Conservation (phyloP, 495 filamentous ascomycete genomes). For the Penicillium herquei region DNA sequence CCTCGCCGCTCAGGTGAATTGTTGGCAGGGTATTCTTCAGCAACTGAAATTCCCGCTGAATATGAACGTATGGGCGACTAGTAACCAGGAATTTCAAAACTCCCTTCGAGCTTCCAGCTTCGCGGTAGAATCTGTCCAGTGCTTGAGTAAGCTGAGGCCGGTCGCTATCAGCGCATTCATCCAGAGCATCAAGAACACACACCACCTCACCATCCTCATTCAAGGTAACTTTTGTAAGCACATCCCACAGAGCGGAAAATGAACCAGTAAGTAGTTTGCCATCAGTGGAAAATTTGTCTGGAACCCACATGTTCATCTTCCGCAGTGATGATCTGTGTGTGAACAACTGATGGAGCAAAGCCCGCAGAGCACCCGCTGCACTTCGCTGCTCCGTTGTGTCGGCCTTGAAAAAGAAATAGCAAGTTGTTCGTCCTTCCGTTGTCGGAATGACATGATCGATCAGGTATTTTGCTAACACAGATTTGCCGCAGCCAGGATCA, state of each 20-base stretch:
- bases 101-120: not conserved
- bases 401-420: slow-evolving; percentile 51
- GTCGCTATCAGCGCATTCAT: slow-evolving; percentile 33
- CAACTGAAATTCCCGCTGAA: slow-evolving; percentile 23
- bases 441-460: slow-evolving; percentile 36
- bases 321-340: slow-evolving; percentile 14
- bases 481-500: slow-evolving; percentile 47
- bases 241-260: slow-evolving; percentile 31
- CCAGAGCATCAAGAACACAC: slow-evolving; percentile 42
- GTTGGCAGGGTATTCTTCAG: slow-evolving; percentile 14
- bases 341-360: slow-evolving; percentile 44
- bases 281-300: slow-evolving; percentile 24
- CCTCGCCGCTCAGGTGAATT: slow-evolving; percentile 36
- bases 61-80: slow-evolving; percentile 41
- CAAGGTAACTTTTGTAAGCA: slow-evolving; percentile 20
- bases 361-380: slow-evolving; percentile 31
- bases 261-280: slow-evolving; percentile 19
- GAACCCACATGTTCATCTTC: slow-evolving; percentile 28
- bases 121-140: slow-evolving; percentile 10
- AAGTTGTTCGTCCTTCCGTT: slow-evolving; percentile 20
- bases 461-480: slow-evolving; percentile 39
- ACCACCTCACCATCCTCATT: slow-evolving; percentile 22
- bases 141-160: slow-evolving; percentile 22
- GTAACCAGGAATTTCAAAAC: slow-evolving; percentile 42
- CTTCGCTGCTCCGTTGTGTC: slow-evolving; percentile 34